Conservation (phyloP, 106 monocot genomes). For the Allium sativum region DNA sequence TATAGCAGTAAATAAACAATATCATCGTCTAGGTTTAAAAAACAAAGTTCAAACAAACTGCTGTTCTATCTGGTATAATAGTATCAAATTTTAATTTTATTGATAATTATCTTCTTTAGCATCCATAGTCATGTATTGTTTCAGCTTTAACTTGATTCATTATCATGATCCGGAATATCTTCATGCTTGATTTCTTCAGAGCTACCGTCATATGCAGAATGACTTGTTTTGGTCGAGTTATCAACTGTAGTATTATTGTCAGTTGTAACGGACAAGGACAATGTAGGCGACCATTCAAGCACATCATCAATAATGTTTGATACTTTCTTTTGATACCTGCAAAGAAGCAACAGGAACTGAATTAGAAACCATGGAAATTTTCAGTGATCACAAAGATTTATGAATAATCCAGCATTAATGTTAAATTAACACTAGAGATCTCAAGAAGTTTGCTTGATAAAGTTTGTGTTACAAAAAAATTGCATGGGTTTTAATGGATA, state of each 20-base stretch:
- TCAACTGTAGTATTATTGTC: conserved; percentile 22
- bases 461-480: too few relatives aligned
- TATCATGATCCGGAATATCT: conserved; percentile 1
- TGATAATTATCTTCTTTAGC: too few relatives aligned
- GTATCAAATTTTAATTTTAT: too few relatives aligned
- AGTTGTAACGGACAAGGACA: conserved; percentile 83
- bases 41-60: background rate
- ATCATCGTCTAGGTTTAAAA: background rate
- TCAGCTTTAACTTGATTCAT: background rate
- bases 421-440: too few relatives aligned
- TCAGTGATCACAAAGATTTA: too few relatives aligned
- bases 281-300: conserved; percentile 85
- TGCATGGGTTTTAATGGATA: too few relatives aligned
- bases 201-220: background rate
- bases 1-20: too few relatives aligned
- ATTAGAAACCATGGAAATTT: too few relatives aligned
- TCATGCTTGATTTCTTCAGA: conserved; percentile 1
- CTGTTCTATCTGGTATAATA: background rate
- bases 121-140: too few relatives aligned
- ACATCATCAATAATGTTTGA: conserved; percentile 98
- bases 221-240: conserved; percentile 37
- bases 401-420: too few relatives aligned
- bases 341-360: background rate
- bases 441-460: too few relatives aligned
- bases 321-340: conserved; percentile 87